Evolutionary conservation across 805 yeast genomes (phyloP).

Genomic region (Starmerella scarabaei): DNA sequence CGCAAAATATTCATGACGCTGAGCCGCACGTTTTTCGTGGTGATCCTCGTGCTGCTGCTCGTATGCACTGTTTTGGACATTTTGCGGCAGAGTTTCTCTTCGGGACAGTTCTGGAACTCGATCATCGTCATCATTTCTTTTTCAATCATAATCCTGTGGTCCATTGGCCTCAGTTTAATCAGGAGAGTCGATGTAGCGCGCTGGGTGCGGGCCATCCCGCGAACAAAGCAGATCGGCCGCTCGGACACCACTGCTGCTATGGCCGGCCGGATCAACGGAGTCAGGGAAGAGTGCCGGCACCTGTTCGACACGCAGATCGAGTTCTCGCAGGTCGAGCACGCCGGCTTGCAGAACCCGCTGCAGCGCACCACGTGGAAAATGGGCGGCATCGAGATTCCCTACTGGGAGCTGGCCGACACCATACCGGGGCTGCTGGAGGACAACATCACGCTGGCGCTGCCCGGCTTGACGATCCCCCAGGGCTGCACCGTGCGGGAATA

Average conservation of each 20-base stretch:
- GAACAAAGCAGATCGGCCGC: constrained; percentile 54
- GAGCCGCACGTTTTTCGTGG: constrained; percentile 16
- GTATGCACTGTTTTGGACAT: constrained; percentile 72
- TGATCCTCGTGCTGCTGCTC: constrained; percentile 35
- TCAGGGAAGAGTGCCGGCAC: constrained; percentile 24
- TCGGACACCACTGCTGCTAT: constrained; percentile 45
- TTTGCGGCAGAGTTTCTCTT: constrained; percentile 46
- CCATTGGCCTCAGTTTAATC: constrained; percentile 40
- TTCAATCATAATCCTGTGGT: constrained; percentile 42
- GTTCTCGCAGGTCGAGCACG: constrained; percentile 13
- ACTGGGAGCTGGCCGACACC: constrained; percentile 21
- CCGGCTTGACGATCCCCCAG: constrained; percentile 28
- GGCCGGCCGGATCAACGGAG: constrained; percentile 31
- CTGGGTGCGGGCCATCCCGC: constrained; percentile 63
- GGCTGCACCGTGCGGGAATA: constrained; percentile 43
- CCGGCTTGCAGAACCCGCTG: constrained; percentile 20
- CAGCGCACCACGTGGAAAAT: not conserved
- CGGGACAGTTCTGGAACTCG: constrained; percentile 61
- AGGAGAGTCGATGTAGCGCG: constrained; percentile 48
- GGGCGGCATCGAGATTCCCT: constrained; percentile 19
- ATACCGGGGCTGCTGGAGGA: constrained; percentile 22
- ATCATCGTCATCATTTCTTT: constrained; percentile 67
- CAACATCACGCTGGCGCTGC: constrained; percentile 16
- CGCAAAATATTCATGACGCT: not conserved
- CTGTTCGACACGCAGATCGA: constrained; percentile 14